Conservation (phyloP, 169 alveolate genomes). For the Babesia divergens region DNA sequence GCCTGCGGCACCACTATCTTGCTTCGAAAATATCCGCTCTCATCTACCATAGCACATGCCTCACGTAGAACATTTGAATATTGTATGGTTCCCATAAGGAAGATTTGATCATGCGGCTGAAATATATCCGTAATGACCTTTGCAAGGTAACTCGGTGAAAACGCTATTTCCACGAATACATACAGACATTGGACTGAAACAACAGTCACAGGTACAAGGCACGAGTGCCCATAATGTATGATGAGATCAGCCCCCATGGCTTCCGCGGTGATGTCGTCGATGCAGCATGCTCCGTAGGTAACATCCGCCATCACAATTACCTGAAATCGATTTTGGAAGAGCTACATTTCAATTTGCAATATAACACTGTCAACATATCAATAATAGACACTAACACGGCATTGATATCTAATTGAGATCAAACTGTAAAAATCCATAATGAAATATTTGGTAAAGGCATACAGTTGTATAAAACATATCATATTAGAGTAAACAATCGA, state of each 20-base stretch:
- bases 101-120: conserved; percentile 68
- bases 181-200: conserved; percentile 84
- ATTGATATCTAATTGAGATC: too few species aligned
- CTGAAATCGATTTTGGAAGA: neutral
- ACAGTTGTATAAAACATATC: too few species aligned
- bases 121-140: conserved; percentile 79
- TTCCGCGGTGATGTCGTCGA: conserved; percentile 94
- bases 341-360: neutral
- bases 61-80: conserved; percentile 73
- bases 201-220: conserved; percentile 92
- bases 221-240: conserved; percentile 98
- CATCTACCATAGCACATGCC: conserved; percentile 51
- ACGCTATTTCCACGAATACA: conserved; percentile 93
- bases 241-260: conserved; percentile 90
- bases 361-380: too few species aligned
- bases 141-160: conserved; percentile 85
- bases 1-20: conserved; percentile 87
- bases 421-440: too few species aligned
- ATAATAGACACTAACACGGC: too few species aligned
- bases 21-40: conserved; percentile 61
- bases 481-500: too few species aligned
- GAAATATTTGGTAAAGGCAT: too few species aligned
- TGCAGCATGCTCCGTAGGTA: conserved; percentile 99
- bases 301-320: conserved; percentile 90
- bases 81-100: conserved; percentile 90